Evolutionary conservation across 2,329 filamentous ascomycete species (phyloP).

Genomic region (Fusarium sp.): DNA sequence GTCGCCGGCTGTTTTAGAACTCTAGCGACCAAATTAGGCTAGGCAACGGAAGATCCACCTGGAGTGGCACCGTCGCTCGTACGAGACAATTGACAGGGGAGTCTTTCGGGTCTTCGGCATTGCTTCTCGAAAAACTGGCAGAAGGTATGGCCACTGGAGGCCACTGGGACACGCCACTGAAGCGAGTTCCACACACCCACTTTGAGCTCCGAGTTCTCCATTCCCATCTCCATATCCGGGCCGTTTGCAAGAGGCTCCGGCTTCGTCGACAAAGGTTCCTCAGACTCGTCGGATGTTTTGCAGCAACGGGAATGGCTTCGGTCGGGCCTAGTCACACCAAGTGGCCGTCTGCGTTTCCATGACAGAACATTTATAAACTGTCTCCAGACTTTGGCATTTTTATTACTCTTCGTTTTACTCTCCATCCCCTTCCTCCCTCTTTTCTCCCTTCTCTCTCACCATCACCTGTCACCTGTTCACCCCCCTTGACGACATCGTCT

Average conservation of each 20-base stretch:
- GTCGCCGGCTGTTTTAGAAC: conserved; percentile 17
- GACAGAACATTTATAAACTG: conserved; percentile 39
- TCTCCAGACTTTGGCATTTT: conserved; percentile 36
- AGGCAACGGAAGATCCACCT: conserved; percentile 18
- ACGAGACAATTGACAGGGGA: conserved; percentile 32
- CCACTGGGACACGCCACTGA: conserved; percentile 2
- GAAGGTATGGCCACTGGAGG: too few species aligned
- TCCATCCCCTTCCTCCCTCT: conserved; percentile 19
- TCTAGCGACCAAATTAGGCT: background rate
- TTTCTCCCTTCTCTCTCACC: background rate
- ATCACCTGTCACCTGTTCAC: background rate
- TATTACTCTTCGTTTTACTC: conserved; percentile 26
- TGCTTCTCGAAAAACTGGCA: conserved; percentile 40
- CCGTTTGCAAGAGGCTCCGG: conserved; percentile 34
- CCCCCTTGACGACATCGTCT: background rate
- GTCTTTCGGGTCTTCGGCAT: conserved; percentile 40
- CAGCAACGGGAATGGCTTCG: conserved; percentile 31
- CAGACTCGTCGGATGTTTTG: conserved; percentile 37
- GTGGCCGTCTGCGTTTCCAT: conserved; percentile 26
- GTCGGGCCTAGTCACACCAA: conserved; percentile 3
- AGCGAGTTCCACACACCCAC: too few species aligned
- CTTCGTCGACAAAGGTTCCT: conserved; percentile 37
- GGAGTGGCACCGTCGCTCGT: conserved; percentile 34
- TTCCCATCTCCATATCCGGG: conserved; percentile 38
- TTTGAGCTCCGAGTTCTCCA: conserved; percentile 20